phyloP scores from a whole-genome alignment of 768 basidiomycete species.

The Pleurotus giganteus region DNA sequence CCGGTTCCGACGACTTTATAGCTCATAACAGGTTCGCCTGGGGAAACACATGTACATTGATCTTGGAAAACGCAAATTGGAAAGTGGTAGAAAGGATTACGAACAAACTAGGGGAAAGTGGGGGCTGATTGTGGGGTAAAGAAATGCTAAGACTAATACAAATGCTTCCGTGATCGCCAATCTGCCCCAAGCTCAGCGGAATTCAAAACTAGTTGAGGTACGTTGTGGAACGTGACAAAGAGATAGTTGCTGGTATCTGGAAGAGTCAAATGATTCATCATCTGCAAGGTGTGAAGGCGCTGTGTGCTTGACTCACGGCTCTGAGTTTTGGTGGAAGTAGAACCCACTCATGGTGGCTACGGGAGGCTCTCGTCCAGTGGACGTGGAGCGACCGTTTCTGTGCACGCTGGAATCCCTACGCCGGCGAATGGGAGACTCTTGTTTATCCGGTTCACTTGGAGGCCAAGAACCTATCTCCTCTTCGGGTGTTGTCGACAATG shows the following conservation, averaged over 20 bases:
- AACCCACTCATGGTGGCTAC: slow-evolving; percentile 84
- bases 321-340: slow-evolving; percentile 92
- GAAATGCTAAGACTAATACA: not conserved
- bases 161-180: not conserved
- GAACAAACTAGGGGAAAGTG: not conserved
- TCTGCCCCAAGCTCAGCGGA: slow-evolving; percentile 51
- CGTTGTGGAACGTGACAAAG: slow-evolving; percentile 75
- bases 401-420: slow-evolving; percentile 50
- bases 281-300: slow-evolving; percentile 3
- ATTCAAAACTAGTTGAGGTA: slow-evolving; percentile 79
- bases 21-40: too few relatives aligned
- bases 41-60: too few relatives aligned
- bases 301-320: slow-evolving; percentile 61
- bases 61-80: too few relatives aligned
- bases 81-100: not conserved
- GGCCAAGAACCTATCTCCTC: slow-evolving; percentile 15
- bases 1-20: too few relatives aligned
- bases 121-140: slow-evolving; percentile 1
- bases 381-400: slow-evolving; percentile 42
- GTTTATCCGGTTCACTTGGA: slow-evolving; percentile 30
- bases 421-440: slow-evolving; percentile 32
- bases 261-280: slow-evolving; percentile 11
- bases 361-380: slow-evolving; percentile 43
- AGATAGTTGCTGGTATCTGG: slow-evolving; percentile 86
- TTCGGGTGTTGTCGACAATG: slow-evolving; percentile 17